phyloP scores from a whole-genome alignment of 495 filamentous ascomycete genomes.

The Penicillium ucsense region DNA sequence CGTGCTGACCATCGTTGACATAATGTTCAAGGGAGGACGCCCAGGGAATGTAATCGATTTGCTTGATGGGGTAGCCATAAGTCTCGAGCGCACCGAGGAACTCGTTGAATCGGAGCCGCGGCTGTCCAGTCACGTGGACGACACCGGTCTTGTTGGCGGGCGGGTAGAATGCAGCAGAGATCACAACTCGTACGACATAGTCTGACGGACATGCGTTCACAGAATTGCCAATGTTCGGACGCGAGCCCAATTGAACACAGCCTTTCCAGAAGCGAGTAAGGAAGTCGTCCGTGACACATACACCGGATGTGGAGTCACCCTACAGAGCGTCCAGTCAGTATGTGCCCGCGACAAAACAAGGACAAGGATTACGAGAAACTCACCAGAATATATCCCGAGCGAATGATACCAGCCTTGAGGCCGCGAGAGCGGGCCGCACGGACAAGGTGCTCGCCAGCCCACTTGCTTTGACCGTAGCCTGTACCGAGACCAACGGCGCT shows the following conservation, averaged over 20 bases:
- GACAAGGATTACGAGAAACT: not conserved
- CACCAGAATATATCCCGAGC: slow-evolving; percentile 77
- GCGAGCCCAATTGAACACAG: slow-evolving; percentile 64
- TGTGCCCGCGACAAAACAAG: too few species aligned
- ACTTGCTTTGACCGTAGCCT: slow-evolving; percentile 90
- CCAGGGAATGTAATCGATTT: slow-evolving; percentile 54
- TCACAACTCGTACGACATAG: slow-evolving; percentile 71
- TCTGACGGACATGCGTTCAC: slow-evolving; percentile 87
- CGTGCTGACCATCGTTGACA: slow-evolving; percentile 49
- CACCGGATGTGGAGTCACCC: slow-evolving; percentile 57
- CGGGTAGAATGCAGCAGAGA: slow-evolving; percentile 60
- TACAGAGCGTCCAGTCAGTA: not conserved
- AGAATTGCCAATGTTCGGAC: slow-evolving; percentile 75
- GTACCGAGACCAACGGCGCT: slow-evolving; percentile 58
- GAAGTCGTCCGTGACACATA: slow-evolving; percentile 86
- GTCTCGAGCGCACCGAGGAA: slow-evolving; percentile 61
- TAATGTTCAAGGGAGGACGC: slow-evolving; percentile 47
- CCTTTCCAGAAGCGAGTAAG: slow-evolving; percentile 83
- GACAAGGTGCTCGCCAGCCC: slow-evolving; percentile 72
- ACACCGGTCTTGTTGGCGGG: slow-evolving; percentile 43
- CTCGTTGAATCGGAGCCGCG: slow-evolving; percentile 68
- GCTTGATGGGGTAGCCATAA: slow-evolving; percentile 69
- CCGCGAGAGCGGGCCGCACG: slow-evolving; percentile 72
- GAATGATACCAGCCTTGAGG: slow-evolving; percentile 62
- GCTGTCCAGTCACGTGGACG: slow-evolving; percentile 73